A percentile compares a stretch with the other conserved stretches of the same genome.
phyloP scores from a whole-genome alignment of 2,329 filamentous ascomycete species.

The Sporothrix sp. region DNA sequence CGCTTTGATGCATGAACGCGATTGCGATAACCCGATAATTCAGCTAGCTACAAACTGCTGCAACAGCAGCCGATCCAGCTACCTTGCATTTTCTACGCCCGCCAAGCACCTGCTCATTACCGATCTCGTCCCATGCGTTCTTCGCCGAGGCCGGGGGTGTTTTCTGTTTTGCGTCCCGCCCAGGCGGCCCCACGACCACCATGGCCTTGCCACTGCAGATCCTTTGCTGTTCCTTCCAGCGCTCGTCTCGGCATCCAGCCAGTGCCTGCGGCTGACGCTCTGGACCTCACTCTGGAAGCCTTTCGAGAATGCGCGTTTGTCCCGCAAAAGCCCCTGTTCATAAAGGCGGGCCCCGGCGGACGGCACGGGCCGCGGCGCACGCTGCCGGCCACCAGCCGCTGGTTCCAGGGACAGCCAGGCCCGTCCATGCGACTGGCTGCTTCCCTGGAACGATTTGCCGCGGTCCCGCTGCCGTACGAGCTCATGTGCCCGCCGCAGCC shows the following conservation, averaged over 20 bases:
- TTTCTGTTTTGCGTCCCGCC: background rate
- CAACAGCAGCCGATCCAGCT: background rate
- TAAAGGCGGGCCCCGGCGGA: slow-evolving; percentile 30
- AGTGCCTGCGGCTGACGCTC: background rate
- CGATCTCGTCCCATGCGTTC: background rate
- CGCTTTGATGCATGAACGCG: too few relatives aligned
- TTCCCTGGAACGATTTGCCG: slow-evolving; percentile 25
- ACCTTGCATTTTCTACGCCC: too few relatives aligned
- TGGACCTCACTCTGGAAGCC: slow-evolving; percentile 24
- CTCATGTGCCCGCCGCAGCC: slow-evolving; percentile 20
- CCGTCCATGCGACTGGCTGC: slow-evolving; percentile 14
- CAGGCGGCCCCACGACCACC: background rate
- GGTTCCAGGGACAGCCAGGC: slow-evolving; percentile 38
- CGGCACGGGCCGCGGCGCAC: too few relatives aligned
- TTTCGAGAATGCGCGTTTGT: slow-evolving; percentile 47
- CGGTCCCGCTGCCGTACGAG: slow-evolving; percentile 31
- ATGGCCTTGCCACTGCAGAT: slow-evolving; percentile 34
- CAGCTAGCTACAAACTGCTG: background rate
- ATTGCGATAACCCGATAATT: too few relatives aligned
- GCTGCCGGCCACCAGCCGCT: slow-evolving; percentile 47
- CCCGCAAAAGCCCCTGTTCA: slow-evolving; percentile 41
- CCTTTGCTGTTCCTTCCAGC: too few relatives aligned
- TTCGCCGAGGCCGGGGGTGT: background rate
- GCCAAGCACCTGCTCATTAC: too few relatives aligned
- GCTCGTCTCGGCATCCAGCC: background rate